Conservation (phyloP, 164 flowering plant genomes). For the Tinospora cordifolia region DNA sequence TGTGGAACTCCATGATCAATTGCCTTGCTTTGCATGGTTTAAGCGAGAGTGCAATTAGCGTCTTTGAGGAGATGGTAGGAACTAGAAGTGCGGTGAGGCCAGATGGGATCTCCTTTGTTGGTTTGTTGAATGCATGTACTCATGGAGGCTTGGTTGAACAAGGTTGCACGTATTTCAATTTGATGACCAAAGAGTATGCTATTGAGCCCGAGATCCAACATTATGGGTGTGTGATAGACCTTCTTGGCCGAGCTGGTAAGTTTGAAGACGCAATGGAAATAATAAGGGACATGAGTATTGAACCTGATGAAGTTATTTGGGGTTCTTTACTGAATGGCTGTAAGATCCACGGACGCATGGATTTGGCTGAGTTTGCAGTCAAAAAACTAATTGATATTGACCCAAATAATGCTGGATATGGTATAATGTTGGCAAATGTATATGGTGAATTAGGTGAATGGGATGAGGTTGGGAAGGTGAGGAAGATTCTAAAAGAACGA, state of each 20-base stretch:
- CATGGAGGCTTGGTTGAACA: slow-evolving; percentile 11
- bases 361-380: slow-evolving; percentile 2
- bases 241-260: slow-evolving; percentile 12
- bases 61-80: slow-evolving; percentile 7
- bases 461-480: slow-evolving; percentile 12
- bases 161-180: slow-evolving; percentile 7
- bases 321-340: slow-evolving; percentile 13
- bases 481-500: slow-evolving; percentile 3
- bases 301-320: slow-evolving; percentile 11
- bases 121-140: slow-evolving; percentile 12
- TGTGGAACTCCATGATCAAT: slow-evolving; percentile 12
- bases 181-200: slow-evolving; percentile 3
- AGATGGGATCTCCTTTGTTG: slow-evolving; percentile 8
- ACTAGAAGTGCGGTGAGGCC: slow-evolving; percentile 7
- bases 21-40: slow-evolving; percentile 10
- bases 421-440: slow-evolving; percentile 13
- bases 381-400: slow-evolving; percentile 3
- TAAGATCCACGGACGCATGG: slow-evolving; percentile 8
- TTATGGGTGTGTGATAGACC: slow-evolving; percentile 11
- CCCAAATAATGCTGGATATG: slow-evolving; percentile 7
- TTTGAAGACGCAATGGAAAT: slow-evolving; percentile 7
- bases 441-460: slow-evolving; percentile 10
- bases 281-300: slow-evolving; percentile 6
- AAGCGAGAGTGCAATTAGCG: neutral
- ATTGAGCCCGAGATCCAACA: slow-evolving; percentile 10